phyloP scores from a whole-genome alignment of 257 asterid species.

The Craterostigma plantagineum region DNA sequence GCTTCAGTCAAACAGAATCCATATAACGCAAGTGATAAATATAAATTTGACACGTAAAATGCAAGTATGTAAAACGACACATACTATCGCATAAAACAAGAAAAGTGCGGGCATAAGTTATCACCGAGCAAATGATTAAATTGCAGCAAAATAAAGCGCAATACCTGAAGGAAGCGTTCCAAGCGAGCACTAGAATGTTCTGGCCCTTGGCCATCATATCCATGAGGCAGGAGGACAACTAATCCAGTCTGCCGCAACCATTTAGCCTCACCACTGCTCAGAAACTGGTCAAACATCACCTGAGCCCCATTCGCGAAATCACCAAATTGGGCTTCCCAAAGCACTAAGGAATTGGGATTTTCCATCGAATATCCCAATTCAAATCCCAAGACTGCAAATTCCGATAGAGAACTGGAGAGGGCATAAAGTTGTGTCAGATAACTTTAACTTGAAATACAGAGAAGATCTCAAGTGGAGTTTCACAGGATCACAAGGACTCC shows the following conservation, averaged over 20 bases:
- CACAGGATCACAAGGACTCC: too few species aligned
- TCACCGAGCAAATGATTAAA: conserved; percentile 3
- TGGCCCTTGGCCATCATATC: conserved; percentile 96
- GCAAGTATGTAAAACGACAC: too few species aligned
- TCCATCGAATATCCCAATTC: conserved; percentile 96
- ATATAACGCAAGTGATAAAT: too few species aligned
- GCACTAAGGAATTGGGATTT: conserved; percentile 83
- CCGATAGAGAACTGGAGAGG: conserved; percentile 72
- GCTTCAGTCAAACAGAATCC: too few species aligned
- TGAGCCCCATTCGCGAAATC: conserved; percentile 91
- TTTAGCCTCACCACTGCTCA: conserved; percentile 94
- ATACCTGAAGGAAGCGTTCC: conserved; percentile 90
- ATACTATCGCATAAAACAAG: too few species aligned
- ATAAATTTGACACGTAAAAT: too few species aligned
- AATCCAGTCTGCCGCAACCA: conserved; percentile 93
- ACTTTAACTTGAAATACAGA: too few species aligned
- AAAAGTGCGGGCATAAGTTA: too few species aligned
- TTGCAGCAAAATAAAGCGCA: neutral
- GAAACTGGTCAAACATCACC: conserved; percentile 84
- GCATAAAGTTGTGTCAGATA: neutral
- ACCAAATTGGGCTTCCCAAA: conserved; percentile 98
- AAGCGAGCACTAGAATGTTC: conserved; percentile 95
- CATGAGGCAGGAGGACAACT: conserved; percentile 82
- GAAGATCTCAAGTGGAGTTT: too few species aligned
- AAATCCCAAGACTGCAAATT: conserved; percentile 86